Evolutionary conservation across 208 protist genomes (phyloP), one percentile per base, ranked within the genome.

Genomic region (Vickermania spadyakhi): DNA sequence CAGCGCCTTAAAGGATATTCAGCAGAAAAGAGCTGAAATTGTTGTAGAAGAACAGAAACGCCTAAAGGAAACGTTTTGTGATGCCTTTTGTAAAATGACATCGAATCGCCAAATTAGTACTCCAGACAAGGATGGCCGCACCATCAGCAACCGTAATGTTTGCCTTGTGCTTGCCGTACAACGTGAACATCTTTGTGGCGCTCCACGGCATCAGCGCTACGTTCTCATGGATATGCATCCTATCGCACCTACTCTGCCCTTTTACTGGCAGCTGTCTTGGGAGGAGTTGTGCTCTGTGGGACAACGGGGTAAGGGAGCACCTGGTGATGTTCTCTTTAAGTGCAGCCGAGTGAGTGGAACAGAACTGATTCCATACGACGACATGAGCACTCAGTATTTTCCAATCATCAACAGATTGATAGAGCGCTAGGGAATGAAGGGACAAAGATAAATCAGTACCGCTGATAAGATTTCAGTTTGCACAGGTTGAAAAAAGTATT

Each of bases 181-280:
- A 11, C 56, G 28, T 14, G 45, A 68, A 49, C 25, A 28, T 14
- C 23, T 56, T 13, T 42, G n/a, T n/a, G 36, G 36, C 18, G 36
- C 7, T 7, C 18, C 36, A n/a, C 18, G 36, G 11, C 36, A 45
- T 45, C 36, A 45, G 36, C 36, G 28, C 21, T 56, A 64, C 54
- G 70, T 81, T 25, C 56, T 81, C 3, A 58, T 81, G 18, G 66
- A 75, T 30, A 30, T 77, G 51, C 66, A 67, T 28, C 75, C 66
- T 4, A 41, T 74, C 3, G 45, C 63, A 25, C 75, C 75, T 5
- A 62, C 52, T 13, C n/a, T 81, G 28, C 70, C 75, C 0, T 81
- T 74, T 58, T 27, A 14, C 28, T 77, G 70, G 75, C 66, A 81
- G 42, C 63, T 81, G 29, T 71, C 66, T 7, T 81, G 75, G 70